Conservation (phyloP, 345 rosid genomes). For the Anacardium occidentale region DNA sequence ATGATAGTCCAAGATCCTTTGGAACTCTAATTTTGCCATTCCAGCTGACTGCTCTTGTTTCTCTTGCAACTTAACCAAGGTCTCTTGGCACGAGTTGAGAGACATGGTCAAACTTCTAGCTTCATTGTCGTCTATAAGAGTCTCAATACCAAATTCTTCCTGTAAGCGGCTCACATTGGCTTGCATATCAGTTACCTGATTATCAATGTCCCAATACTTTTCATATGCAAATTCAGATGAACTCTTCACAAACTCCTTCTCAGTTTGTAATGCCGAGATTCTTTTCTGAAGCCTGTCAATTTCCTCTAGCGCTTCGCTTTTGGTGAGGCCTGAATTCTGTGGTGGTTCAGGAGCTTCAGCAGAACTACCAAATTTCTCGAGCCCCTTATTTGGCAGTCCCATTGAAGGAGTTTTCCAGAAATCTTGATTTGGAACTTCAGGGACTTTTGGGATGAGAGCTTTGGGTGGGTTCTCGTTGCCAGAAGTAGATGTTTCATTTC, state of each 20-base stretch:
- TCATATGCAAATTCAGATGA: constrained; percentile 46
- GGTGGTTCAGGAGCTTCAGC: constrained; percentile 30
- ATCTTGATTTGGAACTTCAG: constrained; percentile 43
- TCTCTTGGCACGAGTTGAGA: constrained; percentile 67
- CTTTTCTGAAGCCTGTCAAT: constrained; percentile 67
- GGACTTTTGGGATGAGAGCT: constrained; percentile 44
- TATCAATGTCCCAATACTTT: constrained; percentile 61
- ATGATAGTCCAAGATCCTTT: constrained; percentile 45
- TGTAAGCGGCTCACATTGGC: constrained; percentile 54
- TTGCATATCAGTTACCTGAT: constrained; percentile 58
- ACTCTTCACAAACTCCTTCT: constrained; percentile 69
- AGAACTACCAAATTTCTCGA: constrained; percentile 28
- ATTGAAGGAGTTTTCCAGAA: constrained; percentile 35
- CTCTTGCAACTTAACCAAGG: constrained; percentile 53
- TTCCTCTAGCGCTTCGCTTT: constrained; percentile 58
- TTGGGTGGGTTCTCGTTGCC: constrained; percentile 21
- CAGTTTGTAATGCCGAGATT: constrained; percentile 64
- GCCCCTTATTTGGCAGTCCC: constrained; percentile 38
- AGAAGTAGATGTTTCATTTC: constrained; percentile 15
- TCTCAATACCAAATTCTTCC: constrained; percentile 70
- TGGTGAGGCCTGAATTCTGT: constrained; percentile 50
- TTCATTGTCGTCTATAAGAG: constrained; percentile 61
- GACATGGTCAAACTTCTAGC: constrained; percentile 71
- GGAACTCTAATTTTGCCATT: constrained; percentile 50
- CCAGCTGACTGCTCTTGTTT: constrained; percentile 51